Evolutionary conservation across 2,329 filamentous ascomycete genomes (phyloP).

Genomic region (Dryadomyces quercus-mongolicae): DNA sequence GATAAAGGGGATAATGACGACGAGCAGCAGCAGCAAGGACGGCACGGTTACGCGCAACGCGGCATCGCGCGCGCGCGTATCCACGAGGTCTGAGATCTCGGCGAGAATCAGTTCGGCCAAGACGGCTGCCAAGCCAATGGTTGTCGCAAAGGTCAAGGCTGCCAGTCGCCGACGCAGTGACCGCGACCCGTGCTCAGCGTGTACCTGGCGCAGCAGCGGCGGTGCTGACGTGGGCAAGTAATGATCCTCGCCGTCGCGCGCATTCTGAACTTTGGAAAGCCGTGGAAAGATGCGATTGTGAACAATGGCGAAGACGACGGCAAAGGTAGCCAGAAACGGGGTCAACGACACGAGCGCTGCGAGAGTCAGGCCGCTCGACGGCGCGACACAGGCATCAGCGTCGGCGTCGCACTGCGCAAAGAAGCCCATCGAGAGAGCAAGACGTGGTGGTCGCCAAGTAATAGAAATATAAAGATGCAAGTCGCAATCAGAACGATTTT

Average conservation of each 20-base stretch:
- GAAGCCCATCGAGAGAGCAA: background rate
- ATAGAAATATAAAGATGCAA: background rate
- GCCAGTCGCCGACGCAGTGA: slow-evolving; percentile 38
- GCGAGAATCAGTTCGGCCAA: slow-evolving; percentile 72
- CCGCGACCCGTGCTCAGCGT: slow-evolving; percentile 45
- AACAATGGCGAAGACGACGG: slow-evolving; percentile 48
- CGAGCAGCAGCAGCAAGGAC: slow-evolving; percentile 57
- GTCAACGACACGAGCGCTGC: slow-evolving; percentile 38
- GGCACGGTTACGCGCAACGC: slow-evolving; percentile 60
- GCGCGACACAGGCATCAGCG: slow-evolving; percentile 39
- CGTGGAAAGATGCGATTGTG: slow-evolving; percentile 59
- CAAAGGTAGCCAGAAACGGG: slow-evolving; percentile 62
- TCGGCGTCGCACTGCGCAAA: slow-evolving; percentile 27
- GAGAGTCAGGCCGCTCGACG: slow-evolving; percentile 29
- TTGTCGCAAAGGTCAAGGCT: slow-evolving; percentile 60
- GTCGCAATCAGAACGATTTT: background rate
- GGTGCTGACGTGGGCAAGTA: slow-evolving; percentile 52
- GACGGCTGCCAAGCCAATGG: slow-evolving; percentile 64
- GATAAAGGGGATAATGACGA: slow-evolving; percentile 66
- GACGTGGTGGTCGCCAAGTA: background rate
- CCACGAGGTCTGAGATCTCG: slow-evolving; percentile 68
- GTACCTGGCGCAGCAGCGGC: slow-evolving; percentile 41
- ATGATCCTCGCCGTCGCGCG: slow-evolving; percentile 46
- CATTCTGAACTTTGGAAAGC: slow-evolving; percentile 44
- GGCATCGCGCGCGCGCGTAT: slow-evolving; percentile 51